Evolutionary conservation across 371 early-diverging fungal genomes (phyloP).

Genomic region (Lichtheimia ornata): DNA sequence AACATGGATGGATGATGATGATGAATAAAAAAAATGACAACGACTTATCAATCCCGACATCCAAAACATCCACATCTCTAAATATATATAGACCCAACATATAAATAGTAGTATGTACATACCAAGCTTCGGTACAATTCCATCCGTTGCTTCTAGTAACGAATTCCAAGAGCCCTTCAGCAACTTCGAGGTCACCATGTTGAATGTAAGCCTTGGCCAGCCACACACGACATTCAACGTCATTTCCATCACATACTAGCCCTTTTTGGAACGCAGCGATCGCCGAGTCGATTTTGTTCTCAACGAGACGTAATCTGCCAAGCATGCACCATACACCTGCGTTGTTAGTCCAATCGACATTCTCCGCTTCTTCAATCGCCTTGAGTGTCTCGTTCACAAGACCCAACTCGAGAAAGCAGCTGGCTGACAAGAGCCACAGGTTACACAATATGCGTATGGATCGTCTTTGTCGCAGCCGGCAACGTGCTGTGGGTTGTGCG

Average conservation of each 20-base stretch:
- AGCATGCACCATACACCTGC: constrained; percentile 62
- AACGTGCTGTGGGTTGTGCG: constrained; percentile 24
- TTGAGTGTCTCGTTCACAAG: constrained; percentile 65
- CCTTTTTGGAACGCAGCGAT: constrained; percentile 59
- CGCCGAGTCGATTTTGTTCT: constrained; percentile 36
- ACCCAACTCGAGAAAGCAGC: constrained; percentile 55
- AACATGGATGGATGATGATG: constrained; percentile 16
- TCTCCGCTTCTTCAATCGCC: constrained; percentile 70
- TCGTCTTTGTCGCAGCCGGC: constrained; percentile 26
- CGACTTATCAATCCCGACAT: no score
- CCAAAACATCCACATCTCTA: no score
- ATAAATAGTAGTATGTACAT: constrained; percentile 11
- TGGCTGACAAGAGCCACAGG: constrained; percentile 67
- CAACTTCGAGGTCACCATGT: constrained; percentile 48
- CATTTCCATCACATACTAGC: constrained; percentile 48
- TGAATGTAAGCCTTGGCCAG: constrained; percentile 49
- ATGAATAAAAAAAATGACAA: constrained; percentile 1
- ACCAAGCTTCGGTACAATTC: constrained; percentile 71
- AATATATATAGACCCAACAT: no score
- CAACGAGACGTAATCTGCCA: constrained; percentile 48
- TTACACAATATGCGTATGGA: constrained; percentile 38
- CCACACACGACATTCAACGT: constrained; percentile 47
- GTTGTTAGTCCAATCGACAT: constrained; percentile 55
- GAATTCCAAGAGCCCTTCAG: constrained; percentile 56
- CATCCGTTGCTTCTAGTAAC: constrained; percentile 62